Percentiles rank a stretch among this genome's conserved stretches.
Conservation (phyloP, 169 alveolate genomes). For the Cryptosporidium canis region DNA sequence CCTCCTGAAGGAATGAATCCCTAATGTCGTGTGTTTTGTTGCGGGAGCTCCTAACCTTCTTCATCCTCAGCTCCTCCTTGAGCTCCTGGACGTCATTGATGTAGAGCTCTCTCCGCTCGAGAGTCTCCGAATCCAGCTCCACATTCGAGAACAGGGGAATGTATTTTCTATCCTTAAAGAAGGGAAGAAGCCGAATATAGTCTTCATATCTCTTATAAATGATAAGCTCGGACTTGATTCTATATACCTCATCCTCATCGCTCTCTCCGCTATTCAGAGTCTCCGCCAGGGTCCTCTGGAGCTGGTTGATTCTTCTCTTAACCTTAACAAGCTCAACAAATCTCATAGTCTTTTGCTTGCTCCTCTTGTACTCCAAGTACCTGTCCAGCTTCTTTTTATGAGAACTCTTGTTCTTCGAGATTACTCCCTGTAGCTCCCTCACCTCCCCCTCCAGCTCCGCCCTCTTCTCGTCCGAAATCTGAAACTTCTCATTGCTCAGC, state of each 20-base stretch:
- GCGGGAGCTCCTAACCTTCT: background rate
- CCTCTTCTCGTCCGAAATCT: slow-evolving; percentile 11
- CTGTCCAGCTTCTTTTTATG: slow-evolving; percentile 7
- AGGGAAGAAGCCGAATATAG: slow-evolving; percentile 35
- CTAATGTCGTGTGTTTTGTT: background rate
- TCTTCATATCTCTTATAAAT: slow-evolving; percentile 21
- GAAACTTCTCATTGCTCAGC: slow-evolving; percentile 4
- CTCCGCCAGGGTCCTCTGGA: slow-evolving; percentile 6
- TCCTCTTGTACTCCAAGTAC: slow-evolving; percentile 41
- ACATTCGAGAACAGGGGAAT: slow-evolving; percentile 51
- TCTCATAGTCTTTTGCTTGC: slow-evolving; percentile 59
- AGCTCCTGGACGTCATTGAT: slow-evolving; percentile 47
- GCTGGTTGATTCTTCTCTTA: slow-evolving; percentile 29
- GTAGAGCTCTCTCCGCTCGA: background rate
- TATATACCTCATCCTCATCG: background rate
- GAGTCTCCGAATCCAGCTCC: slow-evolving; percentile 8
- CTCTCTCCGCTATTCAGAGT: background rate
- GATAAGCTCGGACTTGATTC: background rate
- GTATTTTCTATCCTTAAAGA: slow-evolving; percentile 34
- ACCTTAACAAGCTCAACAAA: slow-evolving; percentile 63
- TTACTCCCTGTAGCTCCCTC: background rate
- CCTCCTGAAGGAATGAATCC: slow-evolving; percentile 39
- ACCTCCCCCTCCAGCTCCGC: background rate
- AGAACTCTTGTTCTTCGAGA: background rate
- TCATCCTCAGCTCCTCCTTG: slow-evolving; percentile 42